phyloP scores from a whole-genome alignment of 2,329 filamentous ascomycete genomes.

The Verticillium nonalfalfae region DNA sequence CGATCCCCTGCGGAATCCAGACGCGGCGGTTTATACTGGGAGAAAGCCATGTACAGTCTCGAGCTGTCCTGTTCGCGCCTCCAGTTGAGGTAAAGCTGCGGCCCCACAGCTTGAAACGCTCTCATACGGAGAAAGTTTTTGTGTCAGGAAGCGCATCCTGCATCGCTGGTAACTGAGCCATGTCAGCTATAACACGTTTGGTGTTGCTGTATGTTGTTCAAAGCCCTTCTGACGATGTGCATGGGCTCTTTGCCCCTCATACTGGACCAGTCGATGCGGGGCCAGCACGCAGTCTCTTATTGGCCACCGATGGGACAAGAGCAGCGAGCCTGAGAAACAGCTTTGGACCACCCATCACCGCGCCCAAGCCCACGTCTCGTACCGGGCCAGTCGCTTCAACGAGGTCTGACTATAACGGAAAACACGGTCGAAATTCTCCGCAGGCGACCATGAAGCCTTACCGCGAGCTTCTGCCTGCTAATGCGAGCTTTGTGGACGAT shows the following conservation, averaged over 20 bases:
- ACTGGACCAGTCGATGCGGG: not conserved
- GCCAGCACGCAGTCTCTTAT: not conserved
- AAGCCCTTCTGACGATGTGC: not conserved
- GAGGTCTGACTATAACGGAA: not conserved
- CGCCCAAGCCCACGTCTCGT: not conserved
- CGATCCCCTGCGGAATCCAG: not conserved
- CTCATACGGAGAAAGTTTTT: no score
- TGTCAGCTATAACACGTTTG: not conserved
- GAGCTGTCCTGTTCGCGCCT: no score
- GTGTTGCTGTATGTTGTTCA: not conserved
- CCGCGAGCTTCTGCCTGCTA: conserved; percentile 11
- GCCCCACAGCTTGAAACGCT: no score
- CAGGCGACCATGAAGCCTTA: conserved; percentile 7
- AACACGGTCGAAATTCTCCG: not conserved
- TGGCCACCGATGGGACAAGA: not conserved
- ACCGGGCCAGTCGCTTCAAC: not conserved
- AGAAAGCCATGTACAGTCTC: not conserved
- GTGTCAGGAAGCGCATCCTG: no score
- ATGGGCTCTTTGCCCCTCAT: not conserved
- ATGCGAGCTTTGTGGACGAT: conserved; percentile 1
- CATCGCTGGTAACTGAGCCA: not conserved
- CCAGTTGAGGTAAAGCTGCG: no score
- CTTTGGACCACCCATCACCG: not conserved
- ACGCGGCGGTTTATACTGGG: not conserved
- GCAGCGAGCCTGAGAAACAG: not conserved